phyloP scores from a whole-genome alignment of 2,329 filamentous ascomycete species.

The Microsporum audouinii region DNA sequence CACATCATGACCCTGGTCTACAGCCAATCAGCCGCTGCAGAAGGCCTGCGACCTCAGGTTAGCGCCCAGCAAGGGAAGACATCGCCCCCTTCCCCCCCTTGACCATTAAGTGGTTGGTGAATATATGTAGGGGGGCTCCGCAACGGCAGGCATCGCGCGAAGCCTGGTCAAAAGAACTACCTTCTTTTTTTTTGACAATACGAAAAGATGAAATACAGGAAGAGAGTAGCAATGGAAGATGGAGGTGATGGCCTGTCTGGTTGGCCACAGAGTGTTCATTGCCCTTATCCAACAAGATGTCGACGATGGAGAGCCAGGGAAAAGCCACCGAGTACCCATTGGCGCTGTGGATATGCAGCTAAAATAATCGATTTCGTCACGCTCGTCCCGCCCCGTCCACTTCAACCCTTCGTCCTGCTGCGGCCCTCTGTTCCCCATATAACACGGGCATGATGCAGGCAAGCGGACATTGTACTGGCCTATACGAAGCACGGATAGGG shows the following conservation, averaged over 20 bases:
- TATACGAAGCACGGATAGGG: background rate
- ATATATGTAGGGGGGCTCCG: background rate
- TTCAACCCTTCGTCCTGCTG: background rate
- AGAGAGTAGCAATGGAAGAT: background rate
- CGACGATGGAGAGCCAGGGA: background rate
- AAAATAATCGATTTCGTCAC: background rate
- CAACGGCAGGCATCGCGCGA: background rate
- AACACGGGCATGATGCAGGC: background rate
- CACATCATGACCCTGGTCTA: background rate
- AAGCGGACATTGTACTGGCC: background rate
- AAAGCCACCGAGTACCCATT: background rate
- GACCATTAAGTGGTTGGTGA: background rate
- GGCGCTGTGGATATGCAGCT: background rate
- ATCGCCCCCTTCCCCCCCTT: background rate
- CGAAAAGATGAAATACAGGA: background rate
- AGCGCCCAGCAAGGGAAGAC: background rate
- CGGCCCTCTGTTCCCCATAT: background rate
- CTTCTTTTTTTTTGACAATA: background rate
- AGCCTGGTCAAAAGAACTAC: background rate
- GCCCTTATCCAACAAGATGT: background rate
- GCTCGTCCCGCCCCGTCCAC: background rate
- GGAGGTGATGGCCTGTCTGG: background rate
- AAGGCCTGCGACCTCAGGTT: constrained; percentile 4
- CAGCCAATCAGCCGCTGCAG: background rate
- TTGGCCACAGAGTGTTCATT: constrained; percentile 2